A percentile compares a stretch with the other conserved stretches of the same genome.
Evolutionary conservation across 805 yeast genomes (phyloP).

Genomic region (Metschnikowia borealis): DNA sequence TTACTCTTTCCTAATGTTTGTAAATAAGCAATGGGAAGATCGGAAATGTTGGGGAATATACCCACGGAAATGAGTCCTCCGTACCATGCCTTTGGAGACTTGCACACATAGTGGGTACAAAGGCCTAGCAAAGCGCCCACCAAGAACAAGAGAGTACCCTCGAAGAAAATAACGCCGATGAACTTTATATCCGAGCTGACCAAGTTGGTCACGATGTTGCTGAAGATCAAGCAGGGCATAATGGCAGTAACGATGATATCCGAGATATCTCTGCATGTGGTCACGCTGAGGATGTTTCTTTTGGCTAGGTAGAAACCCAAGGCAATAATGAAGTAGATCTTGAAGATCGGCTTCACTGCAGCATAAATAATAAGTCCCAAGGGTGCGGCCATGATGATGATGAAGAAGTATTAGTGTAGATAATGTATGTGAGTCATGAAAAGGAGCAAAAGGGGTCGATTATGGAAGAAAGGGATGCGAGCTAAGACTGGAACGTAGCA

Average conservation of each 20-base stretch:
- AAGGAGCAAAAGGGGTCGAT: background rate
- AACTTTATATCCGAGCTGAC: constrained; percentile 64
- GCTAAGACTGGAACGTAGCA: too few relatives aligned
- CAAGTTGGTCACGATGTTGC: constrained; percentile 64
- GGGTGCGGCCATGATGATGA: constrained; percentile 12
- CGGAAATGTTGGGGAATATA: constrained; percentile 73
- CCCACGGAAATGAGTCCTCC: constrained; percentile 76
- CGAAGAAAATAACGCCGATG: constrained; percentile 57
- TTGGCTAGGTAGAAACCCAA: constrained; percentile 65
- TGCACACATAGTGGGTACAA: constrained; percentile 44
- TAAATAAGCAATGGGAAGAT: constrained; percentile 79
- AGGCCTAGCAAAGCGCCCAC: constrained; percentile 49
- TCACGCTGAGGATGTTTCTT: constrained; percentile 56
- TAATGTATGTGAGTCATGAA: background rate
- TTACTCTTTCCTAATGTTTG: constrained; percentile 67
- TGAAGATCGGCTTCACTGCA: constrained; percentile 81
- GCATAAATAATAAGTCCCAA: constrained; percentile 68
- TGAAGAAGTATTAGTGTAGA: background rate
- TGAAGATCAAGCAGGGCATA: constrained; percentile 72
- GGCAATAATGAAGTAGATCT: constrained; percentile 68
- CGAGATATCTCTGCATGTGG: constrained; percentile 66
- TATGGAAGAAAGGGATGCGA: too few relatives aligned
- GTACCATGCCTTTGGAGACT: constrained; percentile 67
- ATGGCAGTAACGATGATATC: constrained; percentile 64
- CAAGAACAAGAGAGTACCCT: constrained; percentile 47